phyloP scores from a whole-genome alignment of 371 early-diverging fungal species.

The Conidiobolus incongruus region DNA sequence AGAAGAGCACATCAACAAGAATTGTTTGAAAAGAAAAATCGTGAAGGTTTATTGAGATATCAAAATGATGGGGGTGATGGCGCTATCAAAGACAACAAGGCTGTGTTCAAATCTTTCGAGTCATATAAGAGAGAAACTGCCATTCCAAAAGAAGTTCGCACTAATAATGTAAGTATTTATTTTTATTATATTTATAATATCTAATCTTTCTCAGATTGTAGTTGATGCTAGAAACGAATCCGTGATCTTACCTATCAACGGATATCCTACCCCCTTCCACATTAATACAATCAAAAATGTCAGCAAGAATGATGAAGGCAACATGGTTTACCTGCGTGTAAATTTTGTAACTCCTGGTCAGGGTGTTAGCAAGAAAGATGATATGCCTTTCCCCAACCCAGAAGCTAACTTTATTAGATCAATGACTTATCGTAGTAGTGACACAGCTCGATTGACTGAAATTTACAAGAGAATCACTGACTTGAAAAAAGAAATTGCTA shows the following conservation, averaged over 20 bases:
- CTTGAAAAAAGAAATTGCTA: conserved; percentile 68
- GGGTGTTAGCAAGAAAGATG: conserved; percentile 74
- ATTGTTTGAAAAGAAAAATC: conserved; percentile 42
- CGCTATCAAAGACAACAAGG: conserved; percentile 33
- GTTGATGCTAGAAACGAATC: conserved; percentile 80
- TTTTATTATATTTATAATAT: background rate
- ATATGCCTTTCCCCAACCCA: conserved; percentile 68
- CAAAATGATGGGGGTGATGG: conserved; percentile 25
- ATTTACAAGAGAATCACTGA: conserved; percentile 63
- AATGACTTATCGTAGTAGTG: conserved; percentile 73
- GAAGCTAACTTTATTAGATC: conserved; percentile 79
- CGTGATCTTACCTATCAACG: conserved; percentile 90
- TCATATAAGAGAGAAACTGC: conserved; percentile 78
- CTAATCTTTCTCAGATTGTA: conserved; percentile 28
- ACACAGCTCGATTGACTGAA: conserved; percentile 60
- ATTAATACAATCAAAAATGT: conserved; percentile 90
- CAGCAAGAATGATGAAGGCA: conserved; percentile 89
- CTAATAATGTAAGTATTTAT: conserved; percentile 22
- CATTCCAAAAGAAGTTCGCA: conserved; percentile 50
- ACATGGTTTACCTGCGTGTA: conserved; percentile 81
- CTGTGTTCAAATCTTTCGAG: conserved; percentile 67
- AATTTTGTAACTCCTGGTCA: conserved; percentile 94
- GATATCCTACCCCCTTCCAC: conserved; percentile 97
- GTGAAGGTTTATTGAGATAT: conserved; percentile 59
- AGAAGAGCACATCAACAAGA: conserved; percentile 75